Base-by-base conservation (phyloP, 225 moss, liverwort and hornwort species). In the Lunularia cruciata region DNA sequence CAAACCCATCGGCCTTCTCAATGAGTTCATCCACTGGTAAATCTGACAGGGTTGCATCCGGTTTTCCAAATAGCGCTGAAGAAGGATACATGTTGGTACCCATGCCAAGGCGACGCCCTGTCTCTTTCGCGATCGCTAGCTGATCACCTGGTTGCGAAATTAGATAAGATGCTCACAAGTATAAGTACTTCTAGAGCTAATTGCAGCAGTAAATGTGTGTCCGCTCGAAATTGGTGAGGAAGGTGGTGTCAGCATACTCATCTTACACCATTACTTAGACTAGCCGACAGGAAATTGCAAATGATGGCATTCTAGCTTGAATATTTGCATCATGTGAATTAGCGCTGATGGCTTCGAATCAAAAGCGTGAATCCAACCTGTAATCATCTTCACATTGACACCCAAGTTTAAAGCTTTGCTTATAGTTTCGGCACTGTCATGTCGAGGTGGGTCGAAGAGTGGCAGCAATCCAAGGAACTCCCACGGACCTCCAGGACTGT, bases 361-460 rank as follows among this genome's bases (percentile, higher is more conserved):
- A 52, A 52, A 52, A 43, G 16, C 3, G 43, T 13, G 19, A 33
- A 11, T 39, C 4, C 28, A 52, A 81, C 81, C 81, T 58, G 81
- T 81, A n/a, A 83, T 83, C 83, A 83, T 83, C 64, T 83, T 83
- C 33, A 83, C 83, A 40, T 83, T 83, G 13, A 83, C 83, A 36
- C 83, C 83, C 40, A 83, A 64, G 58, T 76, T 69, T 30, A 83
- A 36, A 32, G 83, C 83, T 62, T 66, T 47, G 5, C 69, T 76
- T 35, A 83, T 83, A 20, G 83, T 83, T 65, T 83, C 83, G 4
- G 83, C 83, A 73, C 83, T 83, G 35, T 83, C 83, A 73, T 83
- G 83, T 64, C 78, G 82, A 47, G 82, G 82, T 1, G 83, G 83
- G 37, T 83, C 83, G 65, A 78, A 83, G 33, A 83, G 69, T 22